phyloP scores from a whole-genome alignment of 1,284 basidiomycete species.

The Megacollybia platyphylla region DNA sequence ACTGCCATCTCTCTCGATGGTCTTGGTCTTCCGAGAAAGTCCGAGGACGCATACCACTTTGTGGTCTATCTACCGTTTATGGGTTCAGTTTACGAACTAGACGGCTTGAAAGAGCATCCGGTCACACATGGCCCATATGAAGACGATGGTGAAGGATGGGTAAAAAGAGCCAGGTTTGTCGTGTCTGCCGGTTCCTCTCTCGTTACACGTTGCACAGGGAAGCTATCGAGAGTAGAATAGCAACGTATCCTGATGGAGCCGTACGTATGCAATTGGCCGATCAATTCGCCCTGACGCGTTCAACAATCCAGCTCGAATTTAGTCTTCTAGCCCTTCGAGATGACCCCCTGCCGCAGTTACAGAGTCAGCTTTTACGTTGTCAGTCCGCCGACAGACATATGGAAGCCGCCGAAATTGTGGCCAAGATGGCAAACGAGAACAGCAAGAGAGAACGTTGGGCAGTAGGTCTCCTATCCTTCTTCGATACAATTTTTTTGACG shows the following conservation, averaged over 20 bases:
- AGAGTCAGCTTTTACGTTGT: conserved; percentile 36
- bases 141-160: conserved; percentile 67
- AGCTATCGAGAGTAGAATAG: conserved; percentile 76
- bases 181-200: conserved; percentile 9
- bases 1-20: conserved; percentile 74
- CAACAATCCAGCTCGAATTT: conserved; percentile 63
- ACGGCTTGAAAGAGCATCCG: conserved; percentile 71
- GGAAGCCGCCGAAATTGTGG: conserved; percentile 38
- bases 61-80: conserved; percentile 79
- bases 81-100: conserved; percentile 81
- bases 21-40: conserved; percentile 52
- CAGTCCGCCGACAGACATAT: conserved; percentile 32
- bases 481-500: neutral
- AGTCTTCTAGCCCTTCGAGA: conserved; percentile 78
- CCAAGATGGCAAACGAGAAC: conserved; percentile 63
- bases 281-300: conserved; percentile 6
- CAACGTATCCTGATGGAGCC: conserved; percentile 74
- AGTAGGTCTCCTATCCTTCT: conserved; percentile 30
- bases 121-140: conserved; percentile 68
- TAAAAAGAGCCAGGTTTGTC: conserved; percentile 60
- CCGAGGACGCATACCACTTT: conserved; percentile 89
- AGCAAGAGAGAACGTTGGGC: conserved; percentile 72
- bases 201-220: conserved; percentile 30
- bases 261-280: conserved; percentile 32
- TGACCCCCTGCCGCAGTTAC: conserved; percentile 61